phyloP scores from a whole-genome alignment of 306 rosid genomes.

The Vigna angularis region DNA sequence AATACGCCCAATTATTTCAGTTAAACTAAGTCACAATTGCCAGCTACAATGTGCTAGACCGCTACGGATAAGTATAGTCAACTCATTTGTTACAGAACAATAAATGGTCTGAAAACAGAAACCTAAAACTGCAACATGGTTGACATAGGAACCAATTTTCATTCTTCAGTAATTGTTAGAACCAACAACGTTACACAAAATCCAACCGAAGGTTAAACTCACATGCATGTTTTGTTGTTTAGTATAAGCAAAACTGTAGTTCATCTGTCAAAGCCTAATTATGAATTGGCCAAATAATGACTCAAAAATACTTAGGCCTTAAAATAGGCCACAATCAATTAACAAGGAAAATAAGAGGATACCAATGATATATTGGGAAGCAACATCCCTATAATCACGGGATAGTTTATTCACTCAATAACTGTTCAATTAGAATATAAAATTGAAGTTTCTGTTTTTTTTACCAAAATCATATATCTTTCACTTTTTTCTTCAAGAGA shows the following conservation, averaged over 20 bases:
- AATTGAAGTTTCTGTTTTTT: neutral
- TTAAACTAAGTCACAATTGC: slow-evolving; percentile 15
- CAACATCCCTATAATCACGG: slow-evolving; percentile 55
- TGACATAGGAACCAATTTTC: neutral
- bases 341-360: slow-evolving; percentile 6
- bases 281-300: slow-evolving; percentile 27
- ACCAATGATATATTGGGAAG: slow-evolving; percentile 22
- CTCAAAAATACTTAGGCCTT: neutral
- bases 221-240: slow-evolving; percentile 12
- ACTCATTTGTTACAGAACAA: neutral
- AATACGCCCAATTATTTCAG: neutral
- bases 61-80: neutral
- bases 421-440: slow-evolving; percentile 23
- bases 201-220: neutral
- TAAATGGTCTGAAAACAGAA: slow-evolving; percentile 1
- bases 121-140: neutral
- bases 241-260: slow-evolving; percentile 34
- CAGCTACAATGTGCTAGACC: neutral
- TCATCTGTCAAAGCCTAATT: slow-evolving; percentile 47
- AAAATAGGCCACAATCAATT: slow-evolving; percentile 32
- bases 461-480: slow-evolving; percentile 5
- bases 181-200: slow-evolving; percentile 30
- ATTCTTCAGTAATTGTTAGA: neutral
- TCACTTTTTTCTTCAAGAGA: neutral
- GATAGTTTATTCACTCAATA: slow-evolving; percentile 20